Conservation (phyloP, 164 flowering plant species). For the Tinospora cordifolia region DNA sequence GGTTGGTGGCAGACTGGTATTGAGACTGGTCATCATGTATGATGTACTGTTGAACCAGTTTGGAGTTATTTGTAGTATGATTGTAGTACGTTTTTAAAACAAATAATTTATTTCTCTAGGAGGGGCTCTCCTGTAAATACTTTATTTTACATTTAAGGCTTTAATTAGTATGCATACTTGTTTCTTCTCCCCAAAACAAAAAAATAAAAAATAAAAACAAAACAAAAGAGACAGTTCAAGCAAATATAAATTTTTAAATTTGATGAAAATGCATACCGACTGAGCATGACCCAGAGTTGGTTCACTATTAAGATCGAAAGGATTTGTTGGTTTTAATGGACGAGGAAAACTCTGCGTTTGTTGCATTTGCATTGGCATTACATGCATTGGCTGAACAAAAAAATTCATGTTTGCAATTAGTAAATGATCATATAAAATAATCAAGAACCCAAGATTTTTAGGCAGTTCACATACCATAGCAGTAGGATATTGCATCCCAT, state of each 20-base stretch:
- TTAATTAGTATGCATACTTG: too few relatives aligned
- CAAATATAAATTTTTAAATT: neutral
- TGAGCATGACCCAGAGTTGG: constrained; percentile 41
- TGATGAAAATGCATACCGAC: constrained; percentile 30
- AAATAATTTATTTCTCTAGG: too few relatives aligned
- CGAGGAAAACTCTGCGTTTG: constrained; percentile 36
- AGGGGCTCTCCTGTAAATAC: too few relatives aligned
- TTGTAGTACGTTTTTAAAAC: too few relatives aligned
- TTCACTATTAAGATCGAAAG: constrained; percentile 64
- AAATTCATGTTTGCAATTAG: constrained; percentile 7
- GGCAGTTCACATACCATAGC: constrained; percentile 33
- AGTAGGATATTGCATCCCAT: constrained; percentile 53
- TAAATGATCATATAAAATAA: constrained; percentile 1
- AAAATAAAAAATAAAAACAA: neutral
- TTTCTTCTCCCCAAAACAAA: too few relatives aligned
- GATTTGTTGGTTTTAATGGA: constrained; percentile 55
- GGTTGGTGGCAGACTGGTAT: too few relatives aligned
- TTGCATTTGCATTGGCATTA: constrained; percentile 24
- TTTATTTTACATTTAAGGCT: too few relatives aligned
- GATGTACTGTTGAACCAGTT: too few relatives aligned
- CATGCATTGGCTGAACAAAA: neutral
- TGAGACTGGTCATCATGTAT: too few relatives aligned
- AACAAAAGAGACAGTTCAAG: neutral
- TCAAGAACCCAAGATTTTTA: neutral
- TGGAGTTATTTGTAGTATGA: too few relatives aligned